Percentiles rank a stretch among this genome's conserved stretches.
Conservation (phyloP, 768 basidiomycete genomes). For the Boletus eberwhitei region DNA sequence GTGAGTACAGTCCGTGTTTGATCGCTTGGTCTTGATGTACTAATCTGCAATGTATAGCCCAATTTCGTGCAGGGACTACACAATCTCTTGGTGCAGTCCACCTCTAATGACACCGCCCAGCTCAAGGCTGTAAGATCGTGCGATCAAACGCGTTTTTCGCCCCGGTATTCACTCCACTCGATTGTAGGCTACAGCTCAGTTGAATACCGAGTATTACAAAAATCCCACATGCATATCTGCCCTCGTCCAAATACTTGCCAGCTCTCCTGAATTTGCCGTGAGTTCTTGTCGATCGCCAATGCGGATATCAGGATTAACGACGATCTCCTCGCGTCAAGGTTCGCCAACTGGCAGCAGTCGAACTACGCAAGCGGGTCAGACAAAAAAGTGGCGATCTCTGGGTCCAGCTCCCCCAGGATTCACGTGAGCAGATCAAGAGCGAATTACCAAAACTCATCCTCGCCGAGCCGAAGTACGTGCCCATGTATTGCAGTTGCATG, state of each 20-base stretch:
- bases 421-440: slow-evolving; percentile 81
- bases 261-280: slow-evolving; percentile 80
- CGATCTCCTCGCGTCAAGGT: slow-evolving; percentile 48
- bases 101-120: slow-evolving; percentile 76
- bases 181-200: slow-evolving; percentile 78
- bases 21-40: background rate
- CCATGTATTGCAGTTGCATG: background rate
- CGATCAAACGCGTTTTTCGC: slow-evolving; percentile 26
- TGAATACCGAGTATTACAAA: slow-evolving; percentile 94
- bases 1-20: slow-evolving; percentile 17
- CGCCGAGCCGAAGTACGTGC: slow-evolving; percentile 68
- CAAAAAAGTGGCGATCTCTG: slow-evolving; percentile 81
- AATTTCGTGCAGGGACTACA: slow-evolving; percentile 79
- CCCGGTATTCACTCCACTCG: slow-evolving; percentile 7
- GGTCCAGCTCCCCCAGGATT: slow-evolving; percentile 61
- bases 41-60: slow-evolving; percentile 40
- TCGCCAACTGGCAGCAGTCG: slow-evolving; percentile 95
- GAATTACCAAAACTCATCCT: slow-evolving; percentile 78
- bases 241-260: slow-evolving; percentile 81
- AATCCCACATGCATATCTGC: slow-evolving; percentile 87
- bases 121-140: slow-evolving; percentile 76
- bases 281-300: slow-evolving; percentile 33
- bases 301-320: slow-evolving; percentile 8
- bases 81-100: slow-evolving; percentile 79
- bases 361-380: slow-evolving; percentile 88